These are phyloP conservation scores for Xylariaceae sp. DNA, from an alignment of 2,329 filamentous ascomycete genomes.

Conservation along the genomic window DNA sequence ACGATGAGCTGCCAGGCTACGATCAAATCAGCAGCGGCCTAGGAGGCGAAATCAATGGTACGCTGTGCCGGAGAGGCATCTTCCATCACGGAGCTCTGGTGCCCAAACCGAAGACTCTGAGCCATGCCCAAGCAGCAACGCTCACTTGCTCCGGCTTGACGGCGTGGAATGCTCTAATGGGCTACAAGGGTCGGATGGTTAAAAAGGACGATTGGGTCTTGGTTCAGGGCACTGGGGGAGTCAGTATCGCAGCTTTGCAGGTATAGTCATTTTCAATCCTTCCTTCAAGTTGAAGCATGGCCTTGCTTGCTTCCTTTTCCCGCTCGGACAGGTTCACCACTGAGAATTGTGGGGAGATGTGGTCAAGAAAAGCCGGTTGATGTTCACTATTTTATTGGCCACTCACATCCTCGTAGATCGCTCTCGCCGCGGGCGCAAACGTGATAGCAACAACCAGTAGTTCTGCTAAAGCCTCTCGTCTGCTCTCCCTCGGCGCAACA, in stretches of 20 bases:
- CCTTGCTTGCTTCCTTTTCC: not conserved
- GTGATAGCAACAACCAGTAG: constrained; percentile 59
- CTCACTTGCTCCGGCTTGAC: constrained; percentile 48
- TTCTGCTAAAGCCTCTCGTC: constrained; percentile 47
- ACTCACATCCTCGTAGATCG: constrained; percentile 25
- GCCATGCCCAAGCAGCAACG: constrained; percentile 34
- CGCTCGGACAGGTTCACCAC: no score
- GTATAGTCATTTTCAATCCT: not conserved
- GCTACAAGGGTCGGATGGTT: constrained; percentile 39
- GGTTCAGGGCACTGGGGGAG: constrained; percentile 38
- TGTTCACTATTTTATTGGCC: not conserved
- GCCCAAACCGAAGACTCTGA: constrained; percentile 27
- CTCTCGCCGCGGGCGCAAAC: constrained; percentile 46
- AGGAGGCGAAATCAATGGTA: constrained; percentile 49
- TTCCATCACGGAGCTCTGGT: constrained; percentile 43
- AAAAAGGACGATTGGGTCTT: constrained; percentile 33
- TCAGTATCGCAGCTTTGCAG: constrained; percentile 35
- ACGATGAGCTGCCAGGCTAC: constrained; percentile 55
- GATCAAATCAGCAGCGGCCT: constrained; percentile 58
- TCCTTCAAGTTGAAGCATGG: not conserved
- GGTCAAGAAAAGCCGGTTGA: not conserved
- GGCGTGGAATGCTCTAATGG: constrained; percentile 50
- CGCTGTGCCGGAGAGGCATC: constrained; percentile 43
- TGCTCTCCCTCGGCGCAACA: constrained; percentile 54
- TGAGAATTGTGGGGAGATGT: no score